phyloP scores from a whole-genome alignment of 257 asterid genomes.

The Linderniella brevidens region DNA sequence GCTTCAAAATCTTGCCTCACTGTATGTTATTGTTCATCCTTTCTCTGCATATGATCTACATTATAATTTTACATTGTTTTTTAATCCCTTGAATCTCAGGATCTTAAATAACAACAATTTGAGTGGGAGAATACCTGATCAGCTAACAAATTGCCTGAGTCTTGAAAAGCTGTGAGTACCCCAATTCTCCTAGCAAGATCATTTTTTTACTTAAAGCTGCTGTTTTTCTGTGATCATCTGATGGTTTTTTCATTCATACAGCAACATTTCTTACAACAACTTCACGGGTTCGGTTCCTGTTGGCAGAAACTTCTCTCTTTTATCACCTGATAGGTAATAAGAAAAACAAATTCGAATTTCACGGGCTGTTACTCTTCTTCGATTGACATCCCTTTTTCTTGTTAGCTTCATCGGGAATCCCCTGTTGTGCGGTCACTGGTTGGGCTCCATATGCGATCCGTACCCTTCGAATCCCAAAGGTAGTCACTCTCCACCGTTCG shows the following conservation, averaged over 20 bases:
- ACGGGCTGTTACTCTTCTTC: background rate
- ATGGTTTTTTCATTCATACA: conserved; percentile 7
- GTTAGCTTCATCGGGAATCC: conserved; percentile 74
- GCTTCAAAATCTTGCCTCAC: conserved; percentile 67
- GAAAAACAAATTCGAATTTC: background rate
- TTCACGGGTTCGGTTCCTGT: conserved; percentile 61
- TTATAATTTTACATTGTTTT: background rate
- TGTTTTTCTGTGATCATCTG: background rate
- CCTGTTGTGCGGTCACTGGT: conserved; percentile 77
- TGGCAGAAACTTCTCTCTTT: conserved; percentile 64
- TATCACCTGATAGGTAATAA: conserved; percentile 66
- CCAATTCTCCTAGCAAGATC: background rate
- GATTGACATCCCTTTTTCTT: background rate
- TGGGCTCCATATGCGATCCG: conserved; percentile 70
- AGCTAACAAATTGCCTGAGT: conserved; percentile 68
- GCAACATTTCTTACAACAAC: conserved; percentile 82
- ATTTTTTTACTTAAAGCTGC: background rate
- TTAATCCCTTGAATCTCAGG: conserved; percentile 25
- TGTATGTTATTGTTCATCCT: conserved; percentile 26
- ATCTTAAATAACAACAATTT: conserved; percentile 48
- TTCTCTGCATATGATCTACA: background rate
- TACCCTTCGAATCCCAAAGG: conserved; percentile 50
- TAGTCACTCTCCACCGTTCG: conserved; percentile 2
- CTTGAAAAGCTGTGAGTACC: conserved; percentile 61
- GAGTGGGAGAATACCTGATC: conserved; percentile 68